Evolutionary conservation across 1,284 basidiomycete species (phyloP), one percentile per base, ranked within the genome.

Genomic region (Sanguinoderma infundibulare): DNA sequence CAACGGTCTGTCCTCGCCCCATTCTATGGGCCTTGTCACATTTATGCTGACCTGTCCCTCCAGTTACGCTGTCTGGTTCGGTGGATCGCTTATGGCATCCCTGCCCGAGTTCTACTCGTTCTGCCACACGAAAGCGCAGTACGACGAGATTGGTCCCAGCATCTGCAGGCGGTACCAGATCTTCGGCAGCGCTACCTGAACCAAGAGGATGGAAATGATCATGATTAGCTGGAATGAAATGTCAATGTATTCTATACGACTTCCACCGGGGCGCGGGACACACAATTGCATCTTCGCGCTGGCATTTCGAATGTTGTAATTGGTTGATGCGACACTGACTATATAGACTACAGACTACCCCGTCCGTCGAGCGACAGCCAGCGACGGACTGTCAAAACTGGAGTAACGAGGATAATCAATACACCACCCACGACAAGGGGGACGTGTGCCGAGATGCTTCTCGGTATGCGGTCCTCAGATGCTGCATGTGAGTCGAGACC

Each of bases 21-120:
- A n/a, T 32, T 52, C 26, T 22, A 14, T 55, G 50, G 3, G 6
- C 42, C 14, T 46, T 24, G 36, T 7, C 22, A 10, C 57, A 60
- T 55, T 20, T 9, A 24, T 28, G 15, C 51, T 55, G 2, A 49
- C 36, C 28, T n/a, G 15, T 15, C 22, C 8, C 20, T 39, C n/a
- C 64, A 91, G 90, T 60, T 95, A 98, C 72, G 97, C 97, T 14
- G 98, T 99, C 22, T 99, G 97, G 97, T 99, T 95, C 72, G 98
- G 98, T 70, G 98, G 98, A 40, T 95, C 93, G 5, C 84, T 99
- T 49, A 84, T 98, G 71, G 96, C 96, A 14, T 95, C 94, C 56
- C 83, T 96, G 67, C 96, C 96, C 68, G 96, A 98, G 74, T 99
- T 99, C 77, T 97, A 98, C 79, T 90, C 90, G n/a, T 97, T 91